A percentile compares a stretch with the other conserved stretches of the same genome.
phyloP scores from a whole-genome alignment of 2,329 filamentous ascomycete species.

The Dothideomycetes sp. region DNA sequence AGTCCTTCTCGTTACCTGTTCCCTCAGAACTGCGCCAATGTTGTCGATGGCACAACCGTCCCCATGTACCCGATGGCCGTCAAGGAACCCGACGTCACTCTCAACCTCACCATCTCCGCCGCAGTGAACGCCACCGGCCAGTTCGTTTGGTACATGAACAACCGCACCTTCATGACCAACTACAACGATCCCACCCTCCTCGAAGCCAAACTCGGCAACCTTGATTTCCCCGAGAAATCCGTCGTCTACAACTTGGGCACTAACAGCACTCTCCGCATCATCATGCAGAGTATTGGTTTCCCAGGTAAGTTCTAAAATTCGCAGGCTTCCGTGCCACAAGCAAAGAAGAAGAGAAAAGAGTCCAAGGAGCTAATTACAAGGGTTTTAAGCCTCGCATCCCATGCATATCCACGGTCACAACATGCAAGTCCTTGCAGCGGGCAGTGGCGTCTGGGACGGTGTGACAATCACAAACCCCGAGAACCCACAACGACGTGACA shows the following conservation, averaged over 20 bases:
- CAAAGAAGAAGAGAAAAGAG: too few relatives aligned
- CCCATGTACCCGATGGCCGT: slow-evolving; percentile 18
- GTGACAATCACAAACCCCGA: slow-evolving; percentile 20
- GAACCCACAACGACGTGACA: slow-evolving; percentile 25
- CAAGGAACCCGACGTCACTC: slow-evolving; percentile 19
- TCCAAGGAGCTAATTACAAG: not conserved
- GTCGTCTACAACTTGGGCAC: slow-evolving; percentile 41
- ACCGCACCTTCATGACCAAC: slow-evolving; percentile 32
- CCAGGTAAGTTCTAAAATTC: slow-evolving; percentile 12
- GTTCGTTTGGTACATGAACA: slow-evolving; percentile 46
- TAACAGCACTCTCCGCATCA: slow-evolving; percentile 47
- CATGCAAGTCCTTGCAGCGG: slow-evolving; percentile 21
- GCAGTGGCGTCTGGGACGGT: slow-evolving; percentile 20
- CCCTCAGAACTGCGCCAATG: slow-evolving; percentile 19
- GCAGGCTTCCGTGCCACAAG: not conserved
- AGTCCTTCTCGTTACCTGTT: slow-evolving; percentile 15
- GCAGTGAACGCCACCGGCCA: slow-evolving; percentile 31
- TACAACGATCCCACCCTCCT: slow-evolving; percentile 21
- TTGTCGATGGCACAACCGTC: slow-evolving; percentile 16
- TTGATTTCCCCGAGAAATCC: slow-evolving; percentile 15
- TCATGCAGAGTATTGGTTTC: slow-evolving; percentile 36
- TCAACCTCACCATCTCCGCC: slow-evolving; percentile 19
- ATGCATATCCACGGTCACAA: slow-evolving; percentile 29
- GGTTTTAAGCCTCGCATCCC: slow-evolving; percentile 18
- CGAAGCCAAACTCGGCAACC: slow-evolving; percentile 19